phyloP scores from a whole-genome alignment of 768 basidiomycete species.

The Trametes cubensis region DNA sequence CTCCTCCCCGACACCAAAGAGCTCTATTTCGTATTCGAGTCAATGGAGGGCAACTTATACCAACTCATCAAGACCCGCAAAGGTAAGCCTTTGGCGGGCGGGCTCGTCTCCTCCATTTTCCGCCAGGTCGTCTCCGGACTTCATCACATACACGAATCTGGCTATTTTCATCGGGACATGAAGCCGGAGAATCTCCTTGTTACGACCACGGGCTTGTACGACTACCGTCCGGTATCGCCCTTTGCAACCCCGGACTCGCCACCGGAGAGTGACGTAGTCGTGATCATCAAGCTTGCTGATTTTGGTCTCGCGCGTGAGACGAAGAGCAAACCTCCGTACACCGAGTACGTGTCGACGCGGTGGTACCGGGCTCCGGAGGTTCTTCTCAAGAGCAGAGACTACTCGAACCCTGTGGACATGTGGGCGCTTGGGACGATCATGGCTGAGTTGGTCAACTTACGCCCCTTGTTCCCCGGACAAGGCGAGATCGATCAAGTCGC shows the following conservation, averaged over 20 bases:
- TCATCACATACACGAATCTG: constrained; percentile 87
- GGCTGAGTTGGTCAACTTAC: constrained; percentile 93
- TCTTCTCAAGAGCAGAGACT: constrained; percentile 86
- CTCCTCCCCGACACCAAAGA: constrained; percentile 94
- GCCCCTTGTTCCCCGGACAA: constrained; percentile 92
- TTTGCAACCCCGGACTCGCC: constrained; percentile 61
- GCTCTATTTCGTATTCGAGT: constrained; percentile 99
- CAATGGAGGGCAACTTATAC: constrained; percentile 99
- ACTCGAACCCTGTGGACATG: constrained; percentile 97
- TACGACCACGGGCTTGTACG: constrained; percentile 93
- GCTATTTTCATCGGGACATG: constrained; percentile 99
- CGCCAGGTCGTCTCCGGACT: constrained; percentile 89
- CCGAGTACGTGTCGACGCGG: constrained; percentile 98
- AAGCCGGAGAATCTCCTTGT: constrained; percentile 99
- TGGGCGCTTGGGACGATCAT: constrained; percentile 99
- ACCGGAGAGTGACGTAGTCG: constrained; percentile 90
- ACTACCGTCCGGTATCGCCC: constrained; percentile 85
- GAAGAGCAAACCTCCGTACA: constrained; percentile 87
- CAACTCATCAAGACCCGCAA: constrained; percentile 98
- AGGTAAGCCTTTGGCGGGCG: constrained; percentile 93
- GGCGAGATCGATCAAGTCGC: constrained; percentile 92
- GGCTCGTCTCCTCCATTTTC: constrained; percentile 94
- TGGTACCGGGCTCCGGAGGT: constrained; percentile 99
- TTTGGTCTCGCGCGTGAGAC: constrained; percentile 96
- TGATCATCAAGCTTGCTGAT: constrained; percentile 97